Evolutionary conservation across 805 yeast genomes (phyloP), one percentile per base, ranked within the genome.

Genomic region (Nakazawaea populi): DNA sequence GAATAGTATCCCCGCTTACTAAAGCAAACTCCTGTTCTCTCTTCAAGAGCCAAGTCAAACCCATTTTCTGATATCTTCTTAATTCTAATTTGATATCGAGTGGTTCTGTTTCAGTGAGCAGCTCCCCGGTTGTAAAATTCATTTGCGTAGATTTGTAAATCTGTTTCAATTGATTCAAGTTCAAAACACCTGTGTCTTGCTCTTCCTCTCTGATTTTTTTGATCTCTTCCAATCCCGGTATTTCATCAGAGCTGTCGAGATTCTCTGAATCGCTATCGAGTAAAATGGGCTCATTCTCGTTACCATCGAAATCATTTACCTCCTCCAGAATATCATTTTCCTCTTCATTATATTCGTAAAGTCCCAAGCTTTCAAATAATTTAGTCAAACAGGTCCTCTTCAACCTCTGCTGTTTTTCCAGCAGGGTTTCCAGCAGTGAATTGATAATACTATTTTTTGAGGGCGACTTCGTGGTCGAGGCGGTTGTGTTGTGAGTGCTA

Each of bases 21-120:
- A 64, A 49, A n/a, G 66, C 75, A 54, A 76, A 66, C 55, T 85
- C 90, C 39, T 78, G 74, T 61, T 90, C 96, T 51, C 92, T 72
- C 34, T 82, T 75, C n/a, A 89, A 67, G 92, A 90, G 85, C 97
- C 97, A 90, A 1, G 91, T 80, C 32, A 89, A 67, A 0, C 96
- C 96, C 58, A 85, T 89, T 54, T 79, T 83, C 65, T 92, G 98
- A 63, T 92, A 92, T 1, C 82, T 77, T 51, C 96, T 71, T 46
- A 92, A 67, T 1, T 70, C 69, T 46, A 91, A 58, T 7, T 72
- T 72, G 59, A 90, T 86, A 49, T 77, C 76, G 0, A 77, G 74
- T 0, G 79, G 82, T 2, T 82, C 82, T 0, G 86, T 77, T 53
- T 80, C 84, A 1, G 91, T 91, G 4, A 85, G 69, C 29, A 75